A percentile compares a stretch with the other conserved stretches of the same genome.
Evolutionary conservation across 345 rosid species (phyloP).

Genomic region (Kandelia obovata): DNA sequence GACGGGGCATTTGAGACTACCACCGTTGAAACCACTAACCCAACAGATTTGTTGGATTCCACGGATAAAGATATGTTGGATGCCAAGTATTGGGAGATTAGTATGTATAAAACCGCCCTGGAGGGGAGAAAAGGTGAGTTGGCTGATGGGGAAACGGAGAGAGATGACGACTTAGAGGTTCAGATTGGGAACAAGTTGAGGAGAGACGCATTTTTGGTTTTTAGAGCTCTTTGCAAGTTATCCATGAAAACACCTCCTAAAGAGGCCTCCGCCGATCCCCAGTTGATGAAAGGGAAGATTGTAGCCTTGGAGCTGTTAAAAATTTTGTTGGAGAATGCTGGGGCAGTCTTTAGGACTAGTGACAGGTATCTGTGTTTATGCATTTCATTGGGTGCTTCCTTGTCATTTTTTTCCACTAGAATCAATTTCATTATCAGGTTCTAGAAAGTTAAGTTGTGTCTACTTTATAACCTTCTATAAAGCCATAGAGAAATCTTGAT

Average conservation of each 20-base stretch:
- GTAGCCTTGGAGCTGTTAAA: constrained; percentile 96
- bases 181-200: constrained; percentile 99
- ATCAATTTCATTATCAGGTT: too few relatives aligned
- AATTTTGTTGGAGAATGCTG: constrained; percentile 96
- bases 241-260: constrained; percentile 99
- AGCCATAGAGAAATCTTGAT: too few relatives aligned
- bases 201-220: constrained; percentile 97
- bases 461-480: too few relatives aligned
- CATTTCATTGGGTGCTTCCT: neutral
- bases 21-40: constrained; percentile 60
- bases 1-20: constrained; percentile 78
- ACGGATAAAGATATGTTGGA: constrained; percentile 95
- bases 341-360: constrained; percentile 96
- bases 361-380: constrained; percentile 54
- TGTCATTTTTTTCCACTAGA: too few relatives aligned
- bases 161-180: constrained; percentile 91
- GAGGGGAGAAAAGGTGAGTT: constrained; percentile 99
- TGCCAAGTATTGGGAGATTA: constrained; percentile 99
- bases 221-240: constrained; percentile 97
- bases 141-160: constrained; percentile 81
- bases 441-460: too few relatives aligned
- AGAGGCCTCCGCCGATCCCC: constrained; percentile 86
- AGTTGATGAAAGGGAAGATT: constrained; percentile 92
- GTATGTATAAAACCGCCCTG: constrained; percentile 96
- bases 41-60: constrained; percentile 65